These are phyloP conservation scores for Epipyxis sp. DNA, from an alignment of 108 stramenopile genomes.

Conservation along the genomic window DNA sequence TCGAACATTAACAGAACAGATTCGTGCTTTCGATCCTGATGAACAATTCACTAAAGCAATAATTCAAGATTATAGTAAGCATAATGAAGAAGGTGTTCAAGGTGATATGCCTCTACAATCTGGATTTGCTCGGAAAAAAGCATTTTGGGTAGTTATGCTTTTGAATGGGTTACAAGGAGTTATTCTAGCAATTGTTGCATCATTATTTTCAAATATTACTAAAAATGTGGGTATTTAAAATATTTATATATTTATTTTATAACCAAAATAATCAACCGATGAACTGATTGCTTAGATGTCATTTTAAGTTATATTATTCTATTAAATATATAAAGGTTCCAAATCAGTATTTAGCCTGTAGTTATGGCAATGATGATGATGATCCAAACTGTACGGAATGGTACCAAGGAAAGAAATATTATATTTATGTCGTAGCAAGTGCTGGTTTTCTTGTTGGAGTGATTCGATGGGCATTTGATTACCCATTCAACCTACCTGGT, in stretches of 20 bases:
- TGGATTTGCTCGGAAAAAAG: not conserved
- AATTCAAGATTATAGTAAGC: not conserved
- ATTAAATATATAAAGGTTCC: too few species aligned
- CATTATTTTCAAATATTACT: not conserved
- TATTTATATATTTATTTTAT: too few species aligned
- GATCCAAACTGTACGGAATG: not conserved
- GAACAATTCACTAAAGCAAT: slow-evolving; percentile 5
- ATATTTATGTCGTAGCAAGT: not conserved
- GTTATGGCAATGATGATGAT: not conserved
- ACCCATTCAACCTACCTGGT: slow-evolving; percentile 25
- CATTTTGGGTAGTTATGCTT: slow-evolving; percentile 15
- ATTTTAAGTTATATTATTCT: not conserved
- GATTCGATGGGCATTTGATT: slow-evolving; percentile 12
- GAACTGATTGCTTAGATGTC: not conserved
- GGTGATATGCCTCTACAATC: slow-evolving; percentile 15
- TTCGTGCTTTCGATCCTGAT: slow-evolving; percentile 22
- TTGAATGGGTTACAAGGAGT: not conserved
- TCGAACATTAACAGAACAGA: not conserved
- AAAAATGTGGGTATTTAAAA: slow-evolving; percentile 2
- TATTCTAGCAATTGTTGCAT: not conserved
- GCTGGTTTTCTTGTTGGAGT: slow-evolving; percentile 21
- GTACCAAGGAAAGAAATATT: slow-evolving; percentile 13
- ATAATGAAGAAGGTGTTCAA: not conserved
- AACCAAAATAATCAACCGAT: not conserved
- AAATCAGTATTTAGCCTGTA: not conserved